phyloP scores from a whole-genome alignment of 176 grass and related monocot species.

The Thinopyrum elongatum region DNA sequence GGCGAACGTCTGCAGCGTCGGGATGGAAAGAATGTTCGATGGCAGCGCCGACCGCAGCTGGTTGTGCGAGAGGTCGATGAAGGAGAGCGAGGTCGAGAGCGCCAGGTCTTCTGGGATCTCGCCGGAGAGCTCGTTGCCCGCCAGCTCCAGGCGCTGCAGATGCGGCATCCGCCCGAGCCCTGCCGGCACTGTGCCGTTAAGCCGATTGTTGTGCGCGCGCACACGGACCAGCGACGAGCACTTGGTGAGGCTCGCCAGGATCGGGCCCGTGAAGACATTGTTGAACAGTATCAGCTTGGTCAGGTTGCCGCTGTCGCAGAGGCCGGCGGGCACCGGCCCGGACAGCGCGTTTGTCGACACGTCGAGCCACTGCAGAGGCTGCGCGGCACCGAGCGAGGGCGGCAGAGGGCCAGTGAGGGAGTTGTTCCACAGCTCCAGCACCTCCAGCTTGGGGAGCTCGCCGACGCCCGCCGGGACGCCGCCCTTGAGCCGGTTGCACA shows the following conservation, averaged over 20 bases:
- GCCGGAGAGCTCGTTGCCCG: conserved; percentile 72
- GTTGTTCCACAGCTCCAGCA: conserved; percentile 97
- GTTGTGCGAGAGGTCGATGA: conserved; percentile 96
- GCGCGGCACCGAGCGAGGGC: conserved; percentile 55
- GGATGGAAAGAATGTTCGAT: conserved; percentile 67
- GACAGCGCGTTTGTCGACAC: conserved; percentile 87
- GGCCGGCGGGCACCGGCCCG: conserved; percentile 57
- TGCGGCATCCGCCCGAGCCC: conserved; percentile 60
- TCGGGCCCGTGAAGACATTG: conserved; percentile 79
- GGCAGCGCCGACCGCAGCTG: conserved; percentile 65
- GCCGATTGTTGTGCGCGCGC: conserved; percentile 81
- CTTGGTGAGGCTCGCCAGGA: conserved; percentile 57
- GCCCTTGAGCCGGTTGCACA: conserved; percentile 96
- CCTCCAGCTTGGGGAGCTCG: conserved; percentile 65
- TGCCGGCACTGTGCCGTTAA: conserved; percentile 72
- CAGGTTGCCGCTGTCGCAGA: conserved; percentile 78
- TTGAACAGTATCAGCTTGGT: conserved; percentile 97
- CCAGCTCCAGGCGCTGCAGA: conserved; percentile 78
- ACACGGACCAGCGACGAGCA: conserved; percentile 76
- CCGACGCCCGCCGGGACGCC: conserved; percentile 61
- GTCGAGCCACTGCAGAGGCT: conserved; percentile 84
- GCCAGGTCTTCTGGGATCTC: conserved; percentile 80
- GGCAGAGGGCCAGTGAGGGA: conserved; percentile 80
- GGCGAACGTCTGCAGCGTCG: conserved; percentile 71
- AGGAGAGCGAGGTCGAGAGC: conserved; percentile 73